Conservation (phyloP, 2,329 filamentous ascomycete genomes). For the Septoria petroselini region DNA sequence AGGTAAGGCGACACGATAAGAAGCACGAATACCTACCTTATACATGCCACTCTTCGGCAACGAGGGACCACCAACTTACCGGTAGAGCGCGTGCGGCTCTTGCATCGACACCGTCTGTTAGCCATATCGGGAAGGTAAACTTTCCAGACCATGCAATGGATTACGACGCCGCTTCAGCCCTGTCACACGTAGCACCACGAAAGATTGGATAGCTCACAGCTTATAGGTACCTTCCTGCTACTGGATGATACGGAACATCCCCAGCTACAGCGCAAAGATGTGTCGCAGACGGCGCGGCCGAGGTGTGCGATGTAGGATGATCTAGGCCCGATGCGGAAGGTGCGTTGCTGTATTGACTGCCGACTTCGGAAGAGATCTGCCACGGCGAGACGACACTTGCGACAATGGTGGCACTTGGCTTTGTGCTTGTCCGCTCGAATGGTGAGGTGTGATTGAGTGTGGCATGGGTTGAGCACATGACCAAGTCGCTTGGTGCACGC, state of each 20-base stretch:
- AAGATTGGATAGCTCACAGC: not conserved
- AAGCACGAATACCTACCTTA: not conserved
- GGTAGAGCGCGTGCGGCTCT: conserved; percentile 16
- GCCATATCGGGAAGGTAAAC: conserved; percentile 12
- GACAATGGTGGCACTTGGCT: conserved; percentile 1
- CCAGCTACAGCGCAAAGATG: not conserved
- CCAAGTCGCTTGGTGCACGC: conserved; percentile 3
- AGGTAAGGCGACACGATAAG: not conserved
- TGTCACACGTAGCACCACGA: conserved; percentile 3
- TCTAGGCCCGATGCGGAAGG: conserved; percentile 9
- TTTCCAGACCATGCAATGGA: not conserved
- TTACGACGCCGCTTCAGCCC: conserved; percentile 13
- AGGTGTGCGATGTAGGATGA: conserved; percentile 1
- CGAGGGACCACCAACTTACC: conserved; percentile 10
- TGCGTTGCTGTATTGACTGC: conserved; percentile 6
- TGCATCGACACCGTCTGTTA: conserved; percentile 1
- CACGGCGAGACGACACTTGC: not conserved
- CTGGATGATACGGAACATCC: not conserved
- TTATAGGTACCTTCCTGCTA: conserved; percentile 6
- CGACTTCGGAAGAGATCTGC: conserved; percentile 17
- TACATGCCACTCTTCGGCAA: conserved; percentile 10
- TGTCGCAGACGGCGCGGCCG: conserved; percentile 2
- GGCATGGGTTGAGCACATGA: conserved; percentile 1
- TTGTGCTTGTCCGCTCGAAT: not conserved
- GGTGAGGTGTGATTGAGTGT: not conserved